Evolutionary conservation across 805 yeast species (phyloP).

Genomic region (Wickerhamiella spandovensis): DNA sequence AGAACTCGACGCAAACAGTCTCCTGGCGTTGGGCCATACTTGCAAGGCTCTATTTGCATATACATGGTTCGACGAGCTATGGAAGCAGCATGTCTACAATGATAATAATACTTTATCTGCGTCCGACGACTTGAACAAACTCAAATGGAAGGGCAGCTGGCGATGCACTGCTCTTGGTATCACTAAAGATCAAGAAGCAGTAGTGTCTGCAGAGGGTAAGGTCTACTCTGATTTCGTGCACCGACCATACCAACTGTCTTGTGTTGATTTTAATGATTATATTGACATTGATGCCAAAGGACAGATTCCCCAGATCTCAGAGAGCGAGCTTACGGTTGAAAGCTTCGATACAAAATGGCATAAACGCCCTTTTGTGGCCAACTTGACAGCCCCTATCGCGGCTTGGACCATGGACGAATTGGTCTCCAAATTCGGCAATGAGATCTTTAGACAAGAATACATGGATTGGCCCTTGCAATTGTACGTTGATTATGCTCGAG

Average conservation of each 20-base stretch:
- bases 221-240: constrained; percentile 69
- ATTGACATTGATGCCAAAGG: constrained; percentile 37
- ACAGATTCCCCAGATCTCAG: constrained; percentile 14
- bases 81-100: constrained; percentile 50
- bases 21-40: constrained; percentile 40
- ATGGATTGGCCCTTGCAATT: constrained; percentile 61
- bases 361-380: constrained; percentile 52
- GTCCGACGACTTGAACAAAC: background rate
- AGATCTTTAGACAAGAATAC: constrained; percentile 68
- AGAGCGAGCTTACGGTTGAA: constrained; percentile 33
- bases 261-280: constrained; percentile 41
- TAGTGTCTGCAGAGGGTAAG: constrained; percentile 18
- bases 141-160: constrained; percentile 72
- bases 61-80: constrained; percentile 61
- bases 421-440: constrained; percentile 40
- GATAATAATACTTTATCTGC: constrained; percentile 21
- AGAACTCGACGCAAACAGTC: constrained; percentile 36
- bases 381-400: constrained; percentile 39
- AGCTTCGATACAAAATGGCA: constrained; percentile 36
- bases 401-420: constrained; percentile 44
- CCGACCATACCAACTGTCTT: constrained; percentile 73
- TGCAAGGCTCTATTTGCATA: constrained; percentile 63
- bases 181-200: constrained; percentile 15
- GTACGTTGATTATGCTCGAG: constrained; percentile 45
- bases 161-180: constrained; percentile 39